A percentile compares a stretch with the other conserved stretches of the same genome.
phyloP scores from a whole-genome alignment of 208 protist genomes.

The Borovskyia barvae region DNA sequence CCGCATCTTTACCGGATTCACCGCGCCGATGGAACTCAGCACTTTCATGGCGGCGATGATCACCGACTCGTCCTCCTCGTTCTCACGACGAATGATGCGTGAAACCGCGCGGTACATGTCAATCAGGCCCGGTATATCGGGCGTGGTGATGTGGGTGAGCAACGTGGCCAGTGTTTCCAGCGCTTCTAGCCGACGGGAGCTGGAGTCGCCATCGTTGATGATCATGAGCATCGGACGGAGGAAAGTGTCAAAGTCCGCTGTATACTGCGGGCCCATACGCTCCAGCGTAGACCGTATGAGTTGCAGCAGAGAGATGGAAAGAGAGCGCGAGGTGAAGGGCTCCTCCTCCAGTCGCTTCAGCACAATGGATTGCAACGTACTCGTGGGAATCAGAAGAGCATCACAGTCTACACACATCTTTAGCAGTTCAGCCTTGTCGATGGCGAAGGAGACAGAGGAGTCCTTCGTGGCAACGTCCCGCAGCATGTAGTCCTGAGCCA shows the following conservation, averaged over 20 bases:
- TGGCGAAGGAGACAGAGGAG: slow-evolving; percentile 69
- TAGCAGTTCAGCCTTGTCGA: slow-evolving; percentile 60
- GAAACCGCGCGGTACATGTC: slow-evolving; percentile 73
- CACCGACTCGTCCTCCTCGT: slow-evolving; percentile 70
- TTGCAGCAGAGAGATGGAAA: slow-evolving; percentile 67
- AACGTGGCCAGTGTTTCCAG: slow-evolving; percentile 77
- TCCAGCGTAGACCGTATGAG: slow-evolving; percentile 75
- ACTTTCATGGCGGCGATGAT: slow-evolving; percentile 69
- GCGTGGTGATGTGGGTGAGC: slow-evolving; percentile 65
- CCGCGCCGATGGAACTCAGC: slow-evolving; percentile 79
- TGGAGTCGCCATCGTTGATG: slow-evolving; percentile 72
- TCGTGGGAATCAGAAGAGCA: slow-evolving; percentile 61
- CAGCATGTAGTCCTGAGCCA: slow-evolving; percentile 80
- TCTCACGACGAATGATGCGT: slow-evolving; percentile 77
- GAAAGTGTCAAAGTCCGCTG: slow-evolving; percentile 53
- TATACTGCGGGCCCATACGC: slow-evolving; percentile 52
- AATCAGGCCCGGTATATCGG: slow-evolving; percentile 39
- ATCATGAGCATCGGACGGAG: slow-evolving; percentile 62
- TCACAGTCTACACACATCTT: slow-evolving; percentile 69
- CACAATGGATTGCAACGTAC: slow-evolving; percentile 61
- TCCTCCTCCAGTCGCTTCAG: slow-evolving; percentile 58
- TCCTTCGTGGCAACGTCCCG: slow-evolving; percentile 77
- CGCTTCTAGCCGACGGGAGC: slow-evolving; percentile 53
- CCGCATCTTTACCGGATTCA: slow-evolving; percentile 76
- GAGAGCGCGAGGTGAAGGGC: slow-evolving; percentile 70